Evolutionary conservation across 1,284 basidiomycete genomes (phyloP).

Genomic region (Cryptococcus deneoformans): DNA sequence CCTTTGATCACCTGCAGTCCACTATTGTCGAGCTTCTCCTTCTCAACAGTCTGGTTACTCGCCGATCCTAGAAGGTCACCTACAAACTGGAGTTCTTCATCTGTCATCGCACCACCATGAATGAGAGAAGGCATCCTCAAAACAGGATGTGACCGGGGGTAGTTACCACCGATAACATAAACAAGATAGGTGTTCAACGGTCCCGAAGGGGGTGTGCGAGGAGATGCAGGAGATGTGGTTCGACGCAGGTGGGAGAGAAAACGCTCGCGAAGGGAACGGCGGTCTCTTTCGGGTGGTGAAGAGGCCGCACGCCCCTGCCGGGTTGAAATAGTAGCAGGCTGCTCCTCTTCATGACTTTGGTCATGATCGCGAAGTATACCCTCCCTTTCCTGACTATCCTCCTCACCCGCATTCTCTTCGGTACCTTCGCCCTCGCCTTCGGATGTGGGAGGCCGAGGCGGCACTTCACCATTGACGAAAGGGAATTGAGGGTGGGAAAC

Average conservation of each 20-base stretch:
- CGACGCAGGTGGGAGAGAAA: background rate
- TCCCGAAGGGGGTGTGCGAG: constrained; percentile 3
- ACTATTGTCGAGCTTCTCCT: constrained; percentile 75
- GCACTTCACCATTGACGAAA: constrained; percentile 37
- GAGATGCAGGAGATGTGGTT: background rate
- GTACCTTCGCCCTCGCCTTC: background rate
- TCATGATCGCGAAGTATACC: background rate
- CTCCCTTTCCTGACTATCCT: background rate
- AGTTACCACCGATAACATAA: constrained; percentile 64
- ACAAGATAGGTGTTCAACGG: constrained; percentile 44
- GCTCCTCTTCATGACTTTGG: too few relatives aligned
- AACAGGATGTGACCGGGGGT: constrained; percentile 81
- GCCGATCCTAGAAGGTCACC: constrained; percentile 54
- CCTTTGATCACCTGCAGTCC: constrained; percentile 69
- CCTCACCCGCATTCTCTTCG: background rate
- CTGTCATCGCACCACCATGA: constrained; percentile 51
- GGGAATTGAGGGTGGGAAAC: constrained; percentile 35
- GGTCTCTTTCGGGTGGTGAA: background rate
- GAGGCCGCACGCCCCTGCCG: background rate
- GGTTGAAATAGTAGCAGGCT: background rate
- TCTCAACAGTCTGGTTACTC: constrained; percentile 66
- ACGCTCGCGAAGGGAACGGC: background rate
- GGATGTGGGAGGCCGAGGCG: constrained; percentile 4
- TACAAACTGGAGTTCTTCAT: constrained; percentile 67
- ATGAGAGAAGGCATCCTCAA: constrained; percentile 70